Base-by-base conservation (phyloP, 192 early-diverging fungal species). In the Chytriomyces sp. region DNA sequence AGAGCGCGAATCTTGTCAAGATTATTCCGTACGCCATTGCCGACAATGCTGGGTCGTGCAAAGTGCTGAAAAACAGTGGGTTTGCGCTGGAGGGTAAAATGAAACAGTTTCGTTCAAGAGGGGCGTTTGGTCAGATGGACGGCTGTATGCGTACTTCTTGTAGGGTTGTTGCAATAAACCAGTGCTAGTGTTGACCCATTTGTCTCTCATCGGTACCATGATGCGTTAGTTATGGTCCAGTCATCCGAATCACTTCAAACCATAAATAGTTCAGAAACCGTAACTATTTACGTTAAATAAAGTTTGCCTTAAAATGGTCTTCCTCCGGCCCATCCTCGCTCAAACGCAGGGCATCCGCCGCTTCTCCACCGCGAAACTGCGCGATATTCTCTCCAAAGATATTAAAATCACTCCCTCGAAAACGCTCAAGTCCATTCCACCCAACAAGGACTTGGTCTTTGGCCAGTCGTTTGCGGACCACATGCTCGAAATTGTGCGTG, bases 391-490 rank as follows among this genome's bases (percentile, higher is more conserved):
- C 23, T 48, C 69, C 49, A 64, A 48, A 11, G 61, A 46, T 7
- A 47, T 59, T 9, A 57, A 35, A n/a, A 49, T 77, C 35, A 49
- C 67, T 8, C 65, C 73, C 7, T 81, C 86, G 1, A 18, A 64
- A 26, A 53, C 63, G 26, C 80, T 76, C 64, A 87, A 87, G 72
- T 6, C 23, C 24, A 79, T 79, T 61, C 80, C 80, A 5, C 73
- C 86, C 35, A 82, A 81, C 65, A 87, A 89, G 57, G 71, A 89
- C 28, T 84, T 99, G 59, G 85, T 92, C 35, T 98, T 99, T 83
- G 97, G 97, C 59, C 86, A 92, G 72, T 88, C 90, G 43, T 98
- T 97, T 68, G 89, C 95, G 11, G 97, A 99, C 86, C 95, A 99
- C 86, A 99, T 99, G 97, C 85, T 99, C 60, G 84, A 81, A 63